A percentile compares a stretch with the other conserved stretches of the same genome.
phyloP scores from a whole-genome alignment of 2,329 filamentous ascomycete species.

The Diatrype stigma region DNA sequence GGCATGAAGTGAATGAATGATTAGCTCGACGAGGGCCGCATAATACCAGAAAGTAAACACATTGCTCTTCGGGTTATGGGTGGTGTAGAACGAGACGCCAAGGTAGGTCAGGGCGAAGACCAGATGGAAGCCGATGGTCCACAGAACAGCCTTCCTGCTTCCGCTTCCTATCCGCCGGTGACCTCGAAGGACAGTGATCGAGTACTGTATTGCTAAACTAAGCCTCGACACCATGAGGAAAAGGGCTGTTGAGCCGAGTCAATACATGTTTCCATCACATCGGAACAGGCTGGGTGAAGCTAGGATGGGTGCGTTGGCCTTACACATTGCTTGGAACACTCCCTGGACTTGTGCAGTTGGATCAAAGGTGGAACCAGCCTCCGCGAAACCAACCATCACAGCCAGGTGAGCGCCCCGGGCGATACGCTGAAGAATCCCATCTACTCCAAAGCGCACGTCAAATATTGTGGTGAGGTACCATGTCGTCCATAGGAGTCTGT shows the following conservation, averaged over 20 bases:
- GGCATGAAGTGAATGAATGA: constrained; percentile 38
- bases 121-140: not conserved
- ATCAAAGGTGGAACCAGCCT: constrained; percentile 38
- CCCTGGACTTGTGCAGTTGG: constrained; percentile 34
- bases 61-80: not conserved
- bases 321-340: constrained; percentile 36
- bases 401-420: constrained; percentile 45
- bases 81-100: constrained; percentile 1
- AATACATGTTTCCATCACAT: not conserved
- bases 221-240: constrained; percentile 34
- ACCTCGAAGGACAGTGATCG: not conserved
- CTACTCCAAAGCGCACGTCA: constrained; percentile 46
- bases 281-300: no score
- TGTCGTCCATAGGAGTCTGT: constrained; percentile 44
- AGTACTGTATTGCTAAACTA: constrained; percentile 32
- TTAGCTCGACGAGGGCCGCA: constrained; percentile 39
- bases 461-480: constrained; percentile 50
- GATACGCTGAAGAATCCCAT: constrained; percentile 43
- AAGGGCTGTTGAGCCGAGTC: constrained; percentile 15
- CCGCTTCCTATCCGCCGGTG: not conserved
- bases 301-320: not conserved
- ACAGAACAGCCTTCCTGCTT: not conserved
- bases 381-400: constrained; percentile 47
- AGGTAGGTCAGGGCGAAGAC: not conserved
- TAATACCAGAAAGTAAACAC: constrained; percentile 36